Base-by-base conservation (phyloP, 176 grass and related monocot species). In the Melocanna baccifera region DNA sequence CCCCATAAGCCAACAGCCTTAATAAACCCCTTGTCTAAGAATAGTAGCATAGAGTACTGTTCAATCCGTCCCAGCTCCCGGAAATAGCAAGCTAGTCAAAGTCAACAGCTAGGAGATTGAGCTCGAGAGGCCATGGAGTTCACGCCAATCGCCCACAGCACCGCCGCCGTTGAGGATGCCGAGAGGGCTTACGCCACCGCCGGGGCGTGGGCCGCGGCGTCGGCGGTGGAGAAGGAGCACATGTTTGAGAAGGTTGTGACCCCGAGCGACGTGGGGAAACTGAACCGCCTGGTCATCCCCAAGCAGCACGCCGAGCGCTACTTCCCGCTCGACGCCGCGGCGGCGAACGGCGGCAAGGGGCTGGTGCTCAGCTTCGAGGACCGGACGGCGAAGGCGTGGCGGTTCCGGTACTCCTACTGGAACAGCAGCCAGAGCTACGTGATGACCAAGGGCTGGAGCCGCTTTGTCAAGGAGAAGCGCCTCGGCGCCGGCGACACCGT, bases 381-480 rank as follows among this genome's bases (percentile, higher is more conserved):
- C 84, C 88, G 88, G 34, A 67, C 73, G 0, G 91, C 93, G 47
- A 94, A 96, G 81, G 28, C 89, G 28, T 99, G 96, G 96, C 79
- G 90, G 66, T 99, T 99, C 87, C 89, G 96, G 42, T 99, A 99
- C 91, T 99, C 96, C 9, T 99, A 99, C 88, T 99, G 96, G 96
- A 96, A 96, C 84, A 99, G 93, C 91, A 99, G 96, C 89, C 96
- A 99, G 88, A 99, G 93, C 88, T 99, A 99, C 88, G 96, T 99
- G 53, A 94, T 99, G 91, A 99, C 96, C 83, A 99, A 99, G 37
- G 96, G 96, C 0, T 99, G 96, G 96, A 99, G 96, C 89, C 89
- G 91, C 41, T 98, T 98, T 83, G 96, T 98, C 62, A 95, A 94
- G 80, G 96, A 98, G 85, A 98, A 98, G 91, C 79, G 83, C 66